These are phyloP conservation scores for Aspergillus bertholletiae DNA, from an alignment of 495 filamentous ascomycete genomes.

Conservation along the genomic window DNA sequence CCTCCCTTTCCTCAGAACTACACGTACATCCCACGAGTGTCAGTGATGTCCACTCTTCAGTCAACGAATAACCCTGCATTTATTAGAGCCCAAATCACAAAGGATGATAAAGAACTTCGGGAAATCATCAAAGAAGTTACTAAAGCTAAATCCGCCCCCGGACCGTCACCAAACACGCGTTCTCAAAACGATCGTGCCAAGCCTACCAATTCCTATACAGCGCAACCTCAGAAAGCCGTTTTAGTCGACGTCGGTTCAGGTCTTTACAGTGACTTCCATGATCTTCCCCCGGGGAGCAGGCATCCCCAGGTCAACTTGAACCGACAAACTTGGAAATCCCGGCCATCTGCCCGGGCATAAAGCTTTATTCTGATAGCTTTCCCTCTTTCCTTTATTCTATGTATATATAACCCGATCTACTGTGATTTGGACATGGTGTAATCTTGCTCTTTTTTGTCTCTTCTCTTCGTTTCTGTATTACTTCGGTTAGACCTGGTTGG, in stretches of 20 bases:
- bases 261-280: conserved; percentile 35
- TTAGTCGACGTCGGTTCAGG: conserved; percentile 43
- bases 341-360: conserved; percentile 33
- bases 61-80: conserved; percentile 55
- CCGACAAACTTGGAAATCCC: conserved; percentile 33
- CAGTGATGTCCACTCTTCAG: conserved; percentile 72
- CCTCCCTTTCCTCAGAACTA: conserved; percentile 54
- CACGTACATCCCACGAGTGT: conserved; percentile 63
- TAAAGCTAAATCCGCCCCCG: conserved; percentile 17
- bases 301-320: conserved; percentile 26
- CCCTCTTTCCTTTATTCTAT: conserved; percentile 1
- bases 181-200: conserved; percentile 21
- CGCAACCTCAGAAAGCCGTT: conserved; percentile 43
- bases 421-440: not conserved
- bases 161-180: conserved; percentile 9
- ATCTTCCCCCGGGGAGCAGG: conserved; percentile 23
- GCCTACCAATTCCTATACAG: conserved; percentile 17
- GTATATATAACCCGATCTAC: conserved; percentile 6
- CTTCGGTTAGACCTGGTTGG: not conserved
- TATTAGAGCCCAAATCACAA: conserved; percentile 80
- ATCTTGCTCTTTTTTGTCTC: not conserved
- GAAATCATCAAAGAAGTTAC: conserved; percentile 63
- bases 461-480: not conserved
- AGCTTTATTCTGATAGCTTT: conserved; percentile 4
- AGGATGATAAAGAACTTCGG: conserved; percentile 67